Evolutionary conservation across 2,329 filamentous ascomycete species (phyloP), one percentile per base, ranked within the genome.

Genomic region (Elsinoe australis): DNA sequence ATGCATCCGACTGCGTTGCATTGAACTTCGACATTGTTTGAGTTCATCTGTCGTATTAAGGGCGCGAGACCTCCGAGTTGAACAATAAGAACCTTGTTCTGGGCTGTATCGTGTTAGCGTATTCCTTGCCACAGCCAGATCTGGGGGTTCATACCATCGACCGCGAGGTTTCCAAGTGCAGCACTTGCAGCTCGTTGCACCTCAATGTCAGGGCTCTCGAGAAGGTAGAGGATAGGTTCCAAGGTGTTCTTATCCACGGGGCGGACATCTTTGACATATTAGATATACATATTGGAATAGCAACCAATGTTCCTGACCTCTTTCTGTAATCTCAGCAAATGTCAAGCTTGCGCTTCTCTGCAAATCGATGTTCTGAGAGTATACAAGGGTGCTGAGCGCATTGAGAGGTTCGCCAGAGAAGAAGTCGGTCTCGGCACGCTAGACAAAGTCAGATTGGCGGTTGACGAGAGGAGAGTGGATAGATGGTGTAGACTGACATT

Each of bases 1-100:
- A 98, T 98, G 71, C 92, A 98, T 45, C 92, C 92, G 52, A 98
- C 92, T 34, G 92, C 92, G 67, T 98, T 98, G 74, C 92, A 98
- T 69, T 98, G 92, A 19, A 98, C 92, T 66, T 98, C 92, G 57
- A 98, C 92, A 60, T 98, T 98, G 38, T 84, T 79, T 49, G 90
- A 96, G 70, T 94, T 87, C 92, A 98, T 98, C 69, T 98, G 92
- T 56, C 87, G 84, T 68, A 96, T 98, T 52, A 98, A 76, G 47
- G 92, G 90, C 47, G 82, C 82, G 52, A 98, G 77, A 19, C 92
- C 92, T 51, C 89, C 89, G 12, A 98, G 80, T 55, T 87, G 80
- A 53, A 98, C 92, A 60, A 98, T 98, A 56, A 90, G 75, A 53
- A 96, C 88, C 68, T 98, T 98, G 75, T 98, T 98, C 65, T 95